Evolutionary conservation across 306 rosid genomes (phyloP).

Genomic region (Cyclanthera cordifolia): DNA sequence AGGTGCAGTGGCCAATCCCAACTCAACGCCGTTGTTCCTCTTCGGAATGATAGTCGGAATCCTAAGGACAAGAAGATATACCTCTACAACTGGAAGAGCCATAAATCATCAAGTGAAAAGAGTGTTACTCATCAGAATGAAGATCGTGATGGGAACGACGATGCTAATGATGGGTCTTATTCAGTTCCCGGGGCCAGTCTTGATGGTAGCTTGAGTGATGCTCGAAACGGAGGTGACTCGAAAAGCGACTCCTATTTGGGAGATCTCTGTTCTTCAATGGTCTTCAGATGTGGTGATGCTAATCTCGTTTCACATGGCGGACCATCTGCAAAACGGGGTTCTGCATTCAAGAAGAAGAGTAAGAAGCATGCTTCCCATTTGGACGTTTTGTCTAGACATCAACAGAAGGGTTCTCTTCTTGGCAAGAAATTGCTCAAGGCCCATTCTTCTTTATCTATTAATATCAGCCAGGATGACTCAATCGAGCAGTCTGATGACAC

Average conservation of each 20-base stretch:
- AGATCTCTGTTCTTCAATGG: constrained; percentile 36
- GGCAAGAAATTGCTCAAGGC: constrained; percentile 35
- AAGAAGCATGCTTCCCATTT: constrained; percentile 36
- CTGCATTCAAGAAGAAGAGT: constrained; percentile 33
- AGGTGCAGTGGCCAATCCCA: constrained; percentile 16
- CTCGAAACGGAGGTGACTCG: constrained; percentile 42
- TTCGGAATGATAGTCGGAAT: constrained; percentile 11
- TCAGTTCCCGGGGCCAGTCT: constrained; percentile 37
- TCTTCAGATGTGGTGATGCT: constrained; percentile 35
- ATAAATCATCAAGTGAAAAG: constrained; percentile 45
- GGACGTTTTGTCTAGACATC: constrained; percentile 34
- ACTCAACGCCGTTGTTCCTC: constrained; percentile 13
- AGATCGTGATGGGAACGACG: too few relatives aligned
- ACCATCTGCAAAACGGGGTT: constrained; percentile 22
- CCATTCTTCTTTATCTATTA: constrained; percentile 25
- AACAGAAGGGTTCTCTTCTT: constrained; percentile 27
- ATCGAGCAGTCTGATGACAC: constrained; percentile 64
- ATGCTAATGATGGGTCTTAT: constrained; percentile 33
- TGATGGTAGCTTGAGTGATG: constrained; percentile 62
- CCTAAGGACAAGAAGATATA: constrained; percentile 41
- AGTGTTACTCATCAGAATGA: constrained; percentile 14
- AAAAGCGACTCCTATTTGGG: constrained; percentile 43
- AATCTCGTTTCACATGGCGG: constrained; percentile 32
- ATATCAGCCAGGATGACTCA: constrained; percentile 36
- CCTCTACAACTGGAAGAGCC: constrained; percentile 74